Evolutionary conservation across 164 flowering plant species (phyloP).

Genomic region (Akebia trifoliata): DNA sequence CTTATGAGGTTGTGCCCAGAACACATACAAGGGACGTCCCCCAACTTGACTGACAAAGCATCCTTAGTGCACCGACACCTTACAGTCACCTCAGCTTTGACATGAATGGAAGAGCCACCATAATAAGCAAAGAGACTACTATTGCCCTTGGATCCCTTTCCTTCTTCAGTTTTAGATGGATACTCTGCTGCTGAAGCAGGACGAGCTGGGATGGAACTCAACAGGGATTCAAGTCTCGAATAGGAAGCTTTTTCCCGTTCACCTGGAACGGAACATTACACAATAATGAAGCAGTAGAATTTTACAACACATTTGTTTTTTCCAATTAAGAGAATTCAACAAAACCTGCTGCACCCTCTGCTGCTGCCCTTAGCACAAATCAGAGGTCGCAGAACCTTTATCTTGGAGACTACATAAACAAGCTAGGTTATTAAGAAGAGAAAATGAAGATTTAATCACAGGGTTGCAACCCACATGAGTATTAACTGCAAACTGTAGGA

Average conservation of each 20-base stretch:
- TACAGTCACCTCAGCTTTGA: conserved; percentile 30
- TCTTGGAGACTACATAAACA: conserved; percentile 13
- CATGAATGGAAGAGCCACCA: conserved; percentile 27
- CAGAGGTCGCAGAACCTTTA: conserved; percentile 16
- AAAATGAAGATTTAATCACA: background rate
- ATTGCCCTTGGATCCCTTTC: conserved; percentile 8
- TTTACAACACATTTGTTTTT: background rate
- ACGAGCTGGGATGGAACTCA: conserved; percentile 25
- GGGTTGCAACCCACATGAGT: background rate
- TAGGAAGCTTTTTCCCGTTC: conserved; percentile 10
- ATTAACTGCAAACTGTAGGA: too few relatives aligned
- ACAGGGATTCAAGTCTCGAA: conserved; percentile 11
- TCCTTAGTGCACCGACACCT: conserved; percentile 23
- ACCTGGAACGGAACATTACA: conserved; percentile 27
- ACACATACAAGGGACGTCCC: conserved; percentile 15
- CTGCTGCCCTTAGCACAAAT: conserved; percentile 18
- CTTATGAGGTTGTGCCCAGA: background rate
- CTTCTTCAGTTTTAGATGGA: conserved; percentile 6
- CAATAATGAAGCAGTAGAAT: conserved; percentile 2
- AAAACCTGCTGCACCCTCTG: conserved; percentile 21
- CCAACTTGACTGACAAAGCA: conserved; percentile 22
- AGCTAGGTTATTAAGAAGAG: conserved; percentile 10
- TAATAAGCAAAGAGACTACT: conserved; percentile 6
- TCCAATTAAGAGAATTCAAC: background rate
- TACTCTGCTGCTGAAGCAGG: conserved; percentile 36